phyloP scores from a whole-genome alignment of 2,329 filamentous ascomycete species.

The Lasiodiplodia sp. region DNA sequence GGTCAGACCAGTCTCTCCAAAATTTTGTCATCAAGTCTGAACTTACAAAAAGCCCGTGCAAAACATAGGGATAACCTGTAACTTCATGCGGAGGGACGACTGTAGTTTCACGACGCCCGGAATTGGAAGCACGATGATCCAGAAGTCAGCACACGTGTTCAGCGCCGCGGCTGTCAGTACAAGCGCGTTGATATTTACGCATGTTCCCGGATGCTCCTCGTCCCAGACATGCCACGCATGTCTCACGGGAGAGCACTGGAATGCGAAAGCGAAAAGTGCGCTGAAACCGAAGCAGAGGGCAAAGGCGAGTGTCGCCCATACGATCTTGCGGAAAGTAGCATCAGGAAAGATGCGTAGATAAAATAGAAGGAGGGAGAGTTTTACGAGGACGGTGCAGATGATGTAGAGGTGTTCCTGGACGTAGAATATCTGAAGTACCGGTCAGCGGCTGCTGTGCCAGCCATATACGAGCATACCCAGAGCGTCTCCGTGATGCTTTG shows the following conservation, averaged over 20 bases:
- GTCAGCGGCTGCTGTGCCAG: neutral
- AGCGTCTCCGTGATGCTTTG: neutral
- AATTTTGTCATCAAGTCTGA: accelerated
- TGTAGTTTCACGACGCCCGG: neutral
- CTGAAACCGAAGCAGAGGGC: neutral
- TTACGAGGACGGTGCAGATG: neutral
- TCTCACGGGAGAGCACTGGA: conserved; percentile 13
- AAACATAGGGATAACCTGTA: conserved; percentile 13
- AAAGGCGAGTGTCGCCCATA: neutral
- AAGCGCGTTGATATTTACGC: neutral
- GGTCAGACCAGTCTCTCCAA: neutral
- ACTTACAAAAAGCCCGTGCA: conserved; percentile 20
- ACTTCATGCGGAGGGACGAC: conserved; percentile 5
- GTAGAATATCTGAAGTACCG: neutral
- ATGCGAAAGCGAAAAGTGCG: neutral
- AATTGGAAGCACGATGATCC: conserved; percentile 12
- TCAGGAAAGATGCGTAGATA: conserved; percentile 22
- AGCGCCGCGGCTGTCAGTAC: neutral
- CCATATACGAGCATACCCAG: neutral
- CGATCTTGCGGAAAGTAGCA: conserved; percentile 2
- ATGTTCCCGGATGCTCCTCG: neutral
- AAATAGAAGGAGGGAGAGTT: neutral
- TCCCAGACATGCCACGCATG: conserved; percentile 1
- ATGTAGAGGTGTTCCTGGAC: conserved; percentile 21
- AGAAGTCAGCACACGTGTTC: conserved; percentile 8